A percentile compares a stretch with the other conserved stretches of the same genome.
phyloP scores from a whole-genome alignment of 495 filamentous ascomycete genomes.

The Thermochaetoides thermophila region DNA sequence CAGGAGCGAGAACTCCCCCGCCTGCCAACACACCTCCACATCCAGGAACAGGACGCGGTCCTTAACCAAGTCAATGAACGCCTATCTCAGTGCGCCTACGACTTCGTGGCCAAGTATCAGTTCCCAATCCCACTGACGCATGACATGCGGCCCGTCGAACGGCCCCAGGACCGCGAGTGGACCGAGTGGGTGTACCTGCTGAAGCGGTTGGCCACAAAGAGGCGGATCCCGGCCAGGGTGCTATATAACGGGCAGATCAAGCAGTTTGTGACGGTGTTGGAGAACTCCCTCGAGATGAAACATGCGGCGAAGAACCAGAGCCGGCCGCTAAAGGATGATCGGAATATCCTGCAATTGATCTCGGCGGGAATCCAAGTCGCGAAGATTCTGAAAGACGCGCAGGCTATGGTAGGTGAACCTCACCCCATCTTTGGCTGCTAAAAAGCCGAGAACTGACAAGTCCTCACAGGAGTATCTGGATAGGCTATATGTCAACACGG shows the following conservation, averaged over 20 bases:
- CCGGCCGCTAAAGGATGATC: slow-evolving; percentile 74
- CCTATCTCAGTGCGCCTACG: slow-evolving; percentile 70
- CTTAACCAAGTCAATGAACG: slow-evolving; percentile 68
- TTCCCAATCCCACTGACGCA: slow-evolving; percentile 70
- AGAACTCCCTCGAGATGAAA: slow-evolving; percentile 74
- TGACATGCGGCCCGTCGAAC: slow-evolving; percentile 66
- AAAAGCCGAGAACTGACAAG: background rate
- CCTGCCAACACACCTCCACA: slow-evolving; percentile 67
- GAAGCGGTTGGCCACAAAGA: slow-evolving; percentile 71
- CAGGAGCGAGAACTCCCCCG: slow-evolving; percentile 67
- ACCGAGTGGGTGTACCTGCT: slow-evolving; percentile 85
- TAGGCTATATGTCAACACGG: slow-evolving; percentile 50
- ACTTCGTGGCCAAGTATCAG: slow-evolving; percentile 80
- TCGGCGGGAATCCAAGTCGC: slow-evolving; percentile 76
- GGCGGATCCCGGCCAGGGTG: slow-evolving; percentile 66
- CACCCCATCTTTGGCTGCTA: background rate
- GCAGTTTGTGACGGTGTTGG: slow-evolving; percentile 67
- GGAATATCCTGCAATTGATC: slow-evolving; percentile 75
- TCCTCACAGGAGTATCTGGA: slow-evolving; percentile 44
- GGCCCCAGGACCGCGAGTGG: slow-evolving; percentile 74
- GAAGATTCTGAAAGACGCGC: slow-evolving; percentile 69
- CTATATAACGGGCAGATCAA: slow-evolving; percentile 85
- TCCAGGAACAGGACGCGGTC: slow-evolving; percentile 71
- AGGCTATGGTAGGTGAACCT: slow-evolving; percentile 40
- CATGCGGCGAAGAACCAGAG: slow-evolving; percentile 67